Evolutionary conservation across 495 filamentous ascomycete genomes (phyloP).

Genomic region (Monascus purpureus): DNA sequence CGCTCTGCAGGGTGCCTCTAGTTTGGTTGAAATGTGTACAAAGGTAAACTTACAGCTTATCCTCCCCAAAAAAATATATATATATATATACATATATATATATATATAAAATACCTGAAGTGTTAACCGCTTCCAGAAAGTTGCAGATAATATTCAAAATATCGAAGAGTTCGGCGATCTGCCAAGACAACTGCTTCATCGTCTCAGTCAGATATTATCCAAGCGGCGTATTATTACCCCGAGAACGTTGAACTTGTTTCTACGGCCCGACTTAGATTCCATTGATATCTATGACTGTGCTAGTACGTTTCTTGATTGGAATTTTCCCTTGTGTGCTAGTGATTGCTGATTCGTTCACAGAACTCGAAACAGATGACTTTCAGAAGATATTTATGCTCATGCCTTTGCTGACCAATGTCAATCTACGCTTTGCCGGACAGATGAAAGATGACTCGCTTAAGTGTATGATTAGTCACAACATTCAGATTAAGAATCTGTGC

Average conservation of each 20-base stretch:
- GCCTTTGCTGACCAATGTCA: constrained; percentile 50
- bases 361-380: constrained; percentile 60
- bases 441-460: constrained; percentile 73
- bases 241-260: constrained; percentile 58
- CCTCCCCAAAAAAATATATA: no score
- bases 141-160: constrained; percentile 68
- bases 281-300: constrained; percentile 72
- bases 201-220: constrained; percentile 66
- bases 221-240: constrained; percentile 61
- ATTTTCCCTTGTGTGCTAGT: neutral
- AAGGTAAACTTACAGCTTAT: constrained; percentile 27
- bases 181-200: constrained; percentile 50
- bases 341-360: constrained; percentile 17
- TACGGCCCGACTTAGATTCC: constrained; percentile 48
- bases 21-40: constrained; percentile 63
- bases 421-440: constrained; percentile 67
- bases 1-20: constrained; percentile 52
- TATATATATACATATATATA: no score
- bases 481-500: constrained; percentile 46
- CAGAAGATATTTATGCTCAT: constrained; percentile 66
- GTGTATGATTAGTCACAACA: constrained; percentile 57
- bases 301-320: constrained; percentile 26
- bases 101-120: neutral
- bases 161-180: constrained; percentile 76
- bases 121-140: constrained; percentile 28